Evolutionary conservation across 2,329 filamentous ascomycete species (phyloP), one percentile per base, ranked within the genome.

Genomic region (Ilyonectria mors-panacis): DNA sequence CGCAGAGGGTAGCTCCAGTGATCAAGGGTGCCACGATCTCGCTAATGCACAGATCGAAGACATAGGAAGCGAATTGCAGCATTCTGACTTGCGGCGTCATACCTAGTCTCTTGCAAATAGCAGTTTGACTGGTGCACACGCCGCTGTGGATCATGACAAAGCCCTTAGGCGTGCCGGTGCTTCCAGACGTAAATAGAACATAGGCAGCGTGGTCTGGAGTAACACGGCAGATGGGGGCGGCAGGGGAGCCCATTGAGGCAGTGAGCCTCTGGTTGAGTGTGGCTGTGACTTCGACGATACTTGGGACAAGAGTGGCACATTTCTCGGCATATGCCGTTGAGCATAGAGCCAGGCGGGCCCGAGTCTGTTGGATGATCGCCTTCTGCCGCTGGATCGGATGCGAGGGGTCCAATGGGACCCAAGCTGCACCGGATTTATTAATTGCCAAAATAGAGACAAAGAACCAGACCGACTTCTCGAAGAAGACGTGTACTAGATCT

Each of bases 111-210:
- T 67, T 44, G 4, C 47, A 35, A 1, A 70, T 64, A 0, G 69
- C 53, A 3, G 63, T 55, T 30, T 62, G 66, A 21, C 67, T 64
- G 6, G 67, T 60, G 50, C 57, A 64, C 13, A 75, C 58, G 17
- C 60, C 58, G 8, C 66, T 33, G 44, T 76, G 75, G 5, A 68
- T 59, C 28, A 76, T 58, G 2, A 71, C 56, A 12, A 73, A 65
- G 8, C 73, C 76, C 39, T 77, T 78, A 2, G 76, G 72, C 2
- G 59, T 68, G 1, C 73, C 76, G 0, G 75, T 78, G n/a, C 67
- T 75, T 5, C 74, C 76, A 2, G 73, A 75, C 0, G 76, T 78
- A 21, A 77, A 78, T 4, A 75, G 26, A 1, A 72, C 63, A 54
- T 76, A 78, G 2, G 48, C 35, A 21, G 47, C 47, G 37, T 59